Evolutionary conservation across 768 basidiomycete species (phyloP).

Genomic region (Megacollybia marginata): DNA sequence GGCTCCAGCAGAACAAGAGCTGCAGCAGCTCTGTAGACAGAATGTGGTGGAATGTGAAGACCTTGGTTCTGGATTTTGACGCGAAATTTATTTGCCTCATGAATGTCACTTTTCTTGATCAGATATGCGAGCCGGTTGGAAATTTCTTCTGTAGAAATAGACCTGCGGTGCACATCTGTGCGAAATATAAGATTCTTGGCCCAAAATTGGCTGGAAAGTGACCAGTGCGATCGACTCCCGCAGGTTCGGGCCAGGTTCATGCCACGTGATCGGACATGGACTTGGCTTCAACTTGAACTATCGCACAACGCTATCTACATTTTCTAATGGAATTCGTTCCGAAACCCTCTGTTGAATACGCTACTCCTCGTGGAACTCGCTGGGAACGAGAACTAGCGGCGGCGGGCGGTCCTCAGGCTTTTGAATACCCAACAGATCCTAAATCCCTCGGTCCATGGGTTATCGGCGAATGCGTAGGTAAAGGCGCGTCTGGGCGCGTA

Average conservation of each 20-base stretch:
- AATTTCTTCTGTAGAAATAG: background rate
- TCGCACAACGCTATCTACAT: too few species aligned
- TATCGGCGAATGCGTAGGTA: conserved; percentile 89
- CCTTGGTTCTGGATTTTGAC: conserved; percentile 31
- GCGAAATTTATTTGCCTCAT: conserved; percentile 25
- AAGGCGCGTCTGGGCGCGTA: conserved; percentile 90
- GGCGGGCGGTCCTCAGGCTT: conserved; percentile 62
- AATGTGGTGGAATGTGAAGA: conserved; percentile 26
- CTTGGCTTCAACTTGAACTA: too few species aligned
- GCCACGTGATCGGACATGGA: too few species aligned
- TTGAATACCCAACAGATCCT: conserved; percentile 81
- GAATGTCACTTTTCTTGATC: conserved; percentile 9
- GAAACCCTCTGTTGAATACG: conserved; percentile 57
- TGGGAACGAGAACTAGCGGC: conserved; percentile 87
- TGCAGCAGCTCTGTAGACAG: conserved; percentile 31
- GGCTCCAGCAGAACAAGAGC: conserved; percentile 18
- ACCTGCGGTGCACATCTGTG: background rate
- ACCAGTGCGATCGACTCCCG: background rate
- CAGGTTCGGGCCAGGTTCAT: too few species aligned
- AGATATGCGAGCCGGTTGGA: background rate
- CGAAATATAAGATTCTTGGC: background rate
- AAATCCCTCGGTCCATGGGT: conserved; percentile 87
- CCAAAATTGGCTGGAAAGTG: background rate
- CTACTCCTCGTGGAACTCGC: conserved; percentile 66
- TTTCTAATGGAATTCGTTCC: too few species aligned